phyloP scores from a whole-genome alignment of 441 rosid species.

The Omphalea diandra region DNA sequence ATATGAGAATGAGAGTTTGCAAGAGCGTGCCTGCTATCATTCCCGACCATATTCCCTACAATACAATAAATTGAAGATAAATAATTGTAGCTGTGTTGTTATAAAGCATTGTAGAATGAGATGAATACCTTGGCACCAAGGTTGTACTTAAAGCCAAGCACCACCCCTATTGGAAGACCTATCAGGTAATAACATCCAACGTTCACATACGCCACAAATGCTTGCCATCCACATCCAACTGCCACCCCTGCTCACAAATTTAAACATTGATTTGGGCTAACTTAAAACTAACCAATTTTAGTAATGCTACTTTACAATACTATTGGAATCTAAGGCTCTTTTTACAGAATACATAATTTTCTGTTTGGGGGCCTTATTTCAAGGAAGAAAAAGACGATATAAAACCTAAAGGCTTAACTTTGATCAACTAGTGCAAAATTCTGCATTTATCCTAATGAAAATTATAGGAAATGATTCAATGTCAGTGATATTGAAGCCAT shows the following conservation, averaged over 20 bases:
- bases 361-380: too few species aligned
- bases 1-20: constrained; percentile 14
- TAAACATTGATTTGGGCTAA: too few species aligned
- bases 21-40: constrained; percentile 17
- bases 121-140: constrained; percentile 47
- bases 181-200: constrained; percentile 29
- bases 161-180: constrained; percentile 46
- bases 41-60: constrained; percentile 22
- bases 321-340: too few species aligned
- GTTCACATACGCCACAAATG: constrained; percentile 27
- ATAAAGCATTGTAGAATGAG: too few species aligned
- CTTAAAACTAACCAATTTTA: too few species aligned
- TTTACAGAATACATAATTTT: too few species aligned
- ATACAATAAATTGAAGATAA: background rate
- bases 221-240: constrained; percentile 44
- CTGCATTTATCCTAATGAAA: background rate
- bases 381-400: too few species aligned
- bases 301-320: too few species aligned
- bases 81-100: background rate
- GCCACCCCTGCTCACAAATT: constrained; percentile 42
- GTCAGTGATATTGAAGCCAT: too few species aligned
- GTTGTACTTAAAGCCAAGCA: constrained; percentile 40
- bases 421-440: too few species aligned
- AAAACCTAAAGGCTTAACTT: too few species aligned
- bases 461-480: background rate